Evolutionary conservation across 2,329 filamentous ascomycete species (phyloP).

Genomic region (Fusarium caatingaense): DNA sequence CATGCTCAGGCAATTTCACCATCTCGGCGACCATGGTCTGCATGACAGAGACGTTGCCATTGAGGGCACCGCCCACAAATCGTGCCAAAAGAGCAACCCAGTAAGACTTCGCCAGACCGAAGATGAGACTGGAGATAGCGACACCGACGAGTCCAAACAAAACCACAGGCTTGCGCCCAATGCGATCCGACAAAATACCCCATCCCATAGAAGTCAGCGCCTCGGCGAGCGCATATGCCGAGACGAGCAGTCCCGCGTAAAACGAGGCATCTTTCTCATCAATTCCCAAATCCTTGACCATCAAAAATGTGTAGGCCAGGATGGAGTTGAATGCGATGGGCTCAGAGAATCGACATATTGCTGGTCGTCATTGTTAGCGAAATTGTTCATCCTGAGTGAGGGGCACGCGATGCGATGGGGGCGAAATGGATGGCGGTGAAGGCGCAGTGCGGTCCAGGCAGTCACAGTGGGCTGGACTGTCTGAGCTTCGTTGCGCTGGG

Average conservation of each 20-base stretch:
- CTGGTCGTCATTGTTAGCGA: constrained; percentile 20
- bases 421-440: constrained; percentile 8
- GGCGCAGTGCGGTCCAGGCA: background rate
- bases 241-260: constrained; percentile 88
- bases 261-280: constrained; percentile 76
- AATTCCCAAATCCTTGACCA: constrained; percentile 84
- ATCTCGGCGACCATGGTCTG: constrained; percentile 91
- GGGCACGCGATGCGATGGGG: background rate
- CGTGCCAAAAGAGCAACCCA: constrained; percentile 86
- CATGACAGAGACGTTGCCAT: constrained; percentile 90
- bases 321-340: constrained; percentile 95
- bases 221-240: constrained; percentile 87
- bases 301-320: constrained; percentile 87
- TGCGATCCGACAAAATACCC: constrained; percentile 66
- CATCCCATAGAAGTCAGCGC: constrained; percentile 79
- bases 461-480: background rate
- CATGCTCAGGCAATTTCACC: constrained; percentile 88
- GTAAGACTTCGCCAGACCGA: constrained; percentile 83
- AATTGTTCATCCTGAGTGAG: background rate
- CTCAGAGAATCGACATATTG: constrained; percentile 70
- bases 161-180: constrained; percentile 76
- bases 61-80: constrained; percentile 85
- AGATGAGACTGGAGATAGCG: constrained; percentile 79
- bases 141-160: constrained; percentile 81
- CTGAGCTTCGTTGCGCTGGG: background rate